Evolutionary conservation across 495 filamentous ascomycete genomes (phyloP), one percentile per base, ranked within the genome.

Genomic region (Podospora bellae-mahoneyi): DNA sequence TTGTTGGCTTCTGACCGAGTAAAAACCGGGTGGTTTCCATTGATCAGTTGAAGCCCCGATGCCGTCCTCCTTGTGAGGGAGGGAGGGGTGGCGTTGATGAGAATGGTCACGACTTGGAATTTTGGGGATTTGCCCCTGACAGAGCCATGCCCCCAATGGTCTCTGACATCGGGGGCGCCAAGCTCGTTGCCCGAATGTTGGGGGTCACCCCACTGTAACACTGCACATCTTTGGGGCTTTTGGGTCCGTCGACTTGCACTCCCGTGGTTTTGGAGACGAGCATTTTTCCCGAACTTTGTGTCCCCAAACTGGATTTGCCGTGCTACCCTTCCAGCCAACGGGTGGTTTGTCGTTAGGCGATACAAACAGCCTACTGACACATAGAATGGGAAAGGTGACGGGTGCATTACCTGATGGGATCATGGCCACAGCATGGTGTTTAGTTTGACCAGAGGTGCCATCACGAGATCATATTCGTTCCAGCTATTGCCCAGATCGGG

Each of bases 291-390:
- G 53, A 23, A 53, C 39, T 28, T 54, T 18, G 34, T 48, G 18
- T 54, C 20, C 27, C 53, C 23, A 4, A 32, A 32, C 4, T 32
- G 30, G 44, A 30, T 55, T n/a, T 20, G 16, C 34, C 18, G 39
- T 48, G 39, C 39, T 48, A 48, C 39, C 39, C 39, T 48, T 16
- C 13, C 39, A 48, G 39, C 39, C 39, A 48, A 48, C 39, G 39
- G 39, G 39, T 48, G 18, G 19, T 27, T 48, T 64, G 34, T 54
- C 2, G 13, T 66, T 66, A 60, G 32, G 4, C 53, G n/a, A 61
- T 60, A 30, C 39, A 56, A 34, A 56, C 65, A 44, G 18, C 18
- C 4, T 39, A 27, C 48, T 62, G 65, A 66, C 65, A 66, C 58
- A 62, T 66, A 58, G 7, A 66, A 60, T 60, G 7, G 39, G 5